phyloP scores from a whole-genome alignment of 2,329 filamentous ascomycete species.

The Ophiostoma australiae region DNA sequence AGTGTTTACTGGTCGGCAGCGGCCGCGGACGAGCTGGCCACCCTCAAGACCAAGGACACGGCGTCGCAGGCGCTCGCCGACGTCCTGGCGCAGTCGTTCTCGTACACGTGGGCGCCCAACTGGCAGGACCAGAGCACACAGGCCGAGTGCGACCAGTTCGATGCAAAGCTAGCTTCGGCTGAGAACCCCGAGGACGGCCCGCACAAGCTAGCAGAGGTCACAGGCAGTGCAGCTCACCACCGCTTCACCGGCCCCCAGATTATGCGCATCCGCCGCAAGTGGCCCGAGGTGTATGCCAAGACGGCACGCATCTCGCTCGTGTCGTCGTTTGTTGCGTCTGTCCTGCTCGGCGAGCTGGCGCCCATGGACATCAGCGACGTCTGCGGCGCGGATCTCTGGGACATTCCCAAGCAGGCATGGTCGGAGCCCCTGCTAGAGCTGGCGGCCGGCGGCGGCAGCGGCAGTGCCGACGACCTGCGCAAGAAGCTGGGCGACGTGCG shows the following conservation, averaged over 20 bases:
- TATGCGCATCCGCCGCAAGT: constrained; percentile 73
- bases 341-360: constrained; percentile 79
- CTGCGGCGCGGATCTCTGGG: constrained; percentile 95
- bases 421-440: constrained; percentile 70
- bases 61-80: constrained; percentile 61
- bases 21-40: constrained; percentile 60
- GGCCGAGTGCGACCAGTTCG: constrained; percentile 83
- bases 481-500: constrained; percentile 75
- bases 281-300: constrained; percentile 73
- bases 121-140: constrained; percentile 98
- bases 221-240: constrained; percentile 92
- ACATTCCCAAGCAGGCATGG: constrained; percentile 71
- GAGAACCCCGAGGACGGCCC: constrained; percentile 45
- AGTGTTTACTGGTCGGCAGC: constrained; percentile 85
- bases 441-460: constrained; percentile 56
- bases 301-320: constrained; percentile 87
- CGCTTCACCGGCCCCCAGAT: constrained; percentile 98
- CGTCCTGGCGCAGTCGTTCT: constrained; percentile 69
- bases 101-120: constrained; percentile 84
- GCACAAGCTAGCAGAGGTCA: constrained; percentile 67
- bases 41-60: constrained; percentile 49
- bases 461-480: constrained; percentile 57
- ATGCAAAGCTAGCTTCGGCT: constrained; percentile 50
- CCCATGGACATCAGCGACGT: constrained; percentile 92
- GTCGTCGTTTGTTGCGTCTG: constrained; percentile 87